These are phyloP conservation scores for Mucor indicus DNA, from an alignment of 371 early-diverging fungal species.

Conservation along the genomic window DNA sequence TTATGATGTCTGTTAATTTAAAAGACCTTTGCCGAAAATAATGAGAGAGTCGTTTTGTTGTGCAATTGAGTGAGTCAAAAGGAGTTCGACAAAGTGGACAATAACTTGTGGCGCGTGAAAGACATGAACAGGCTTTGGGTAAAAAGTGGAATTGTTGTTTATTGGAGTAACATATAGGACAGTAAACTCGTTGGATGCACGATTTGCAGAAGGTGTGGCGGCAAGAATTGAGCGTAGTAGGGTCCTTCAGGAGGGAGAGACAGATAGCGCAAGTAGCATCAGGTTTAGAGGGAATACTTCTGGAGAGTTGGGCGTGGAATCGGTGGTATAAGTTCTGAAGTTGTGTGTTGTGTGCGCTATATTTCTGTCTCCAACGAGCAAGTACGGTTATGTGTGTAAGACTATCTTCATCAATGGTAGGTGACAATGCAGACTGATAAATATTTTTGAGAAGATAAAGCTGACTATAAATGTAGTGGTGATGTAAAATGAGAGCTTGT, in stretches of 20 bases:
- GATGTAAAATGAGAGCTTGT: too few species aligned
- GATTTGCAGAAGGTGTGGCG: slow-evolving; percentile 16
- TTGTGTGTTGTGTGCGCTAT: too few species aligned
- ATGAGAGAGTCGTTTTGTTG: too few species aligned
- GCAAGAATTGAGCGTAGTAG: slow-evolving; percentile 7
- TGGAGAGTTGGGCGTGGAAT: background rate
- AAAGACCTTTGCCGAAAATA: background rate
- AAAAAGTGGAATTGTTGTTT: background rate
- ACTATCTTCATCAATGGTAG: too few species aligned
- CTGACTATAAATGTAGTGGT: too few species aligned
- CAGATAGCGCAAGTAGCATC: slow-evolving; percentile 14
- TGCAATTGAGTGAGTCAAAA: background rate
- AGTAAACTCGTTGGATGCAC: slow-evolving; percentile 15
- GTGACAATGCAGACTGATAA: too few species aligned
- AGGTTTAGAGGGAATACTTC: background rate
- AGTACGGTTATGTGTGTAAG: too few species aligned
- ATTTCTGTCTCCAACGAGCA: too few species aligned
- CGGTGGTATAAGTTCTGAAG: too few species aligned
- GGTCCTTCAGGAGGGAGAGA: slow-evolving; percentile 11
- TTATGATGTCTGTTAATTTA: background rate
- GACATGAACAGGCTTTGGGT: background rate
- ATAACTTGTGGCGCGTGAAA: background rate
- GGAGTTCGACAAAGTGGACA: background rate
- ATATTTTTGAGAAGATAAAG: too few species aligned
- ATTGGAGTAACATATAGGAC: slow-evolving; percentile 2